phyloP scores from a whole-genome alignment of 331 rosid genomes.

The Pyrus hybrid region DNA sequence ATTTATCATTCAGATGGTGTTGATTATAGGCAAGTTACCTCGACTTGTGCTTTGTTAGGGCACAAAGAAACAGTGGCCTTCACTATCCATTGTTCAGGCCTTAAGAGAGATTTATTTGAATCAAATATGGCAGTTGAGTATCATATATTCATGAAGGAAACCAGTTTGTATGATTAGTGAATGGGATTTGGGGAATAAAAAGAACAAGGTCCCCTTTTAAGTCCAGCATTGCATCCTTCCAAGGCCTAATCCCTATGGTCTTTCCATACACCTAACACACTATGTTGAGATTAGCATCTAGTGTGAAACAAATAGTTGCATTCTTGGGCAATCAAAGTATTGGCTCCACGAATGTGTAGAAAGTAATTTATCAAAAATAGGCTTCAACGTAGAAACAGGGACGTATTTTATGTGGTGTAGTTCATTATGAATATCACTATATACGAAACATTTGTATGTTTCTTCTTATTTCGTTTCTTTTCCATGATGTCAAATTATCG shows the following conservation, averaged over 20 bases:
- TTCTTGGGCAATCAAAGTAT: background rate
- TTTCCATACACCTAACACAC: background rate
- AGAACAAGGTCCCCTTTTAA: background rate
- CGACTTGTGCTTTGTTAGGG: background rate
- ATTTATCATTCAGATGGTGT: too few species aligned
- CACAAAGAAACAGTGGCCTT: background rate
- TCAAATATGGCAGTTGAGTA: background rate
- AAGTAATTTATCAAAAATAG: background rate
- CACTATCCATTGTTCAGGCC: background rate
- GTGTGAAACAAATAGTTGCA: background rate
- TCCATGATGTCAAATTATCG: too few species aligned
- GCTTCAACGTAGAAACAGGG: background rate
- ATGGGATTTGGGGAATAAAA: background rate
- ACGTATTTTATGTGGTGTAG: background rate
- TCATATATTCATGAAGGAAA: background rate
- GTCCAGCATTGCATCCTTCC: background rate
- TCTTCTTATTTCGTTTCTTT: background rate
- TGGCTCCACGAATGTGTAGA: background rate
- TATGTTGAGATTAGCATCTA: background rate
- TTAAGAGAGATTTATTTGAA: background rate
- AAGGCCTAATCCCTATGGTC: background rate
- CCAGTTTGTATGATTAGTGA: background rate
- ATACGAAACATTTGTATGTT: background rate
- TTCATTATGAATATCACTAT: background rate
- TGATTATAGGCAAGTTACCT: too few species aligned